These are phyloP conservation scores for Cyathus olla DNA, from an alignment of 1,284 basidiomycete genomes.

Conservation along the genomic window DNA sequence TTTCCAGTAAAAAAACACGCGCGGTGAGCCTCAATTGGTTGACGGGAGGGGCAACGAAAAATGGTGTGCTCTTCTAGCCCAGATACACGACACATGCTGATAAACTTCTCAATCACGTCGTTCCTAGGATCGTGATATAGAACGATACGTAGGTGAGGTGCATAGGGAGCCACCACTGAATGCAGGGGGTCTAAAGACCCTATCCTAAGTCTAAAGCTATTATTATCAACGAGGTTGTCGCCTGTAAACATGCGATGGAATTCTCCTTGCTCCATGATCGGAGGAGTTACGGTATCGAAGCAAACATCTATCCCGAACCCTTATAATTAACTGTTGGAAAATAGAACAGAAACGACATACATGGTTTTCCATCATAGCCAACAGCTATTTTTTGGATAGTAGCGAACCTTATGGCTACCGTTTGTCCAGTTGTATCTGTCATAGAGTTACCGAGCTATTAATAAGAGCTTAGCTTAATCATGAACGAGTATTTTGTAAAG, in stretches of 20 bases:
- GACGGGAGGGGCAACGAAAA: not conserved
- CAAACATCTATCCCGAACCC: slow-evolving; percentile 59
- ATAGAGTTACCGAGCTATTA: slow-evolving; percentile 65
- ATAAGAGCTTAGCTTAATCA: slow-evolving; percentile 3
- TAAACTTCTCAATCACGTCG: slow-evolving; percentile 58
- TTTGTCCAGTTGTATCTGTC: slow-evolving; percentile 60
- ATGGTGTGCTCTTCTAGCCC: slow-evolving; percentile 50
- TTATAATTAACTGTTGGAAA: not conserved
- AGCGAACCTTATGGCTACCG: slow-evolving; percentile 64
- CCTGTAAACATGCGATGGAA: slow-evolving; percentile 64
- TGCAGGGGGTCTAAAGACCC: slow-evolving; percentile 66
- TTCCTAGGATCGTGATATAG: slow-evolving; percentile 54
- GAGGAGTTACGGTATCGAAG: slow-evolving; percentile 72
- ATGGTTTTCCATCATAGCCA: slow-evolving; percentile 62
- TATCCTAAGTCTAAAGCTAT: slow-evolving; percentile 65
- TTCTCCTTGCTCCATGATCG: slow-evolving; percentile 67
- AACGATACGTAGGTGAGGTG: slow-evolving; percentile 72
- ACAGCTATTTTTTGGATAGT: slow-evolving; percentile 70
- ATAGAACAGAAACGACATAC: slow-evolving; percentile 33
- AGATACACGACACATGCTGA: slow-evolving; percentile 62
- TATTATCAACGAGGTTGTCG: slow-evolving; percentile 43
- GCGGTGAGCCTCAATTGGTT: slow-evolving; percentile 57
- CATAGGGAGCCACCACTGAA: slow-evolving; percentile 67
- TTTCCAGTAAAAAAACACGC: slow-evolving; percentile 61
- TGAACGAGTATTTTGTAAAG: slow-evolving; percentile 2